These are phyloP conservation scores for Fusarium buxicola DNA, from an alignment of 2,329 filamentous ascomycete genomes.

Conservation along the genomic window DNA sequence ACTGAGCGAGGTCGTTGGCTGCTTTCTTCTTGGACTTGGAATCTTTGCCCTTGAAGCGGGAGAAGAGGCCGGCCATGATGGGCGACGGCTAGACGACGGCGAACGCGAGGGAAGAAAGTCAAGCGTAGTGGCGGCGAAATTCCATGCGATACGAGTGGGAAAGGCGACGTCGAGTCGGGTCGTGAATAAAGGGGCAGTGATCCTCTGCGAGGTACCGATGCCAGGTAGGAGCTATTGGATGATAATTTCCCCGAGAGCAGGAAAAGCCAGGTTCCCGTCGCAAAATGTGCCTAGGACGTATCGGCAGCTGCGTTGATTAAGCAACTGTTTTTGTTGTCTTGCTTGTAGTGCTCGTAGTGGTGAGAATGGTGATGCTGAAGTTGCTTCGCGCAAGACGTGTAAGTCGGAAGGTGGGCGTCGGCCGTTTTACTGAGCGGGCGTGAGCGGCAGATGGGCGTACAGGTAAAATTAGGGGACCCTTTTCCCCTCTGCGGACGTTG, in stretches of 20 bases:
- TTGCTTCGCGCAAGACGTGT: conserved; percentile 30
- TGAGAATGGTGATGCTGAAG: conserved; percentile 23
- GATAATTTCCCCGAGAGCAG: conserved; percentile 32
- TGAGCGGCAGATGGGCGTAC: conserved; percentile 38
- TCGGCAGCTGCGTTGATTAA: conserved; percentile 1
- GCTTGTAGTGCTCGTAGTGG: conserved; percentile 2
- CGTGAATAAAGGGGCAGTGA: conserved; percentile 36
- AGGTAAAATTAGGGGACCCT: conserved; percentile 40
- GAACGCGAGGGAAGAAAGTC: conserved; percentile 16
- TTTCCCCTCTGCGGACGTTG: conserved; percentile 30
- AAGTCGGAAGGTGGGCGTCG: conserved; percentile 41
- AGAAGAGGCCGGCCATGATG: conserved; percentile 69
- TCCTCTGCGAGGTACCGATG: conserved; percentile 8
- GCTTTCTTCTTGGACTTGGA: conserved; percentile 75
- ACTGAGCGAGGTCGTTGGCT: conserved; percentile 61
- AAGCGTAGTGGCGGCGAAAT: conserved; percentile 16
- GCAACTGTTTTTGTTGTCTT: conserved; percentile 11
- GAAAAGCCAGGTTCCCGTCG: conserved; percentile 28
- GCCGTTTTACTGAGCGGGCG: conserved; percentile 33
- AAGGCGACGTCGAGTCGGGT: conserved; percentile 28
- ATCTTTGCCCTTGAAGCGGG: conserved; percentile 81
- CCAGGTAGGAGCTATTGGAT: conserved; percentile 13
- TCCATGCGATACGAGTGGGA: conserved; percentile 27
- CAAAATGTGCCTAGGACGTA: conserved; percentile 20
- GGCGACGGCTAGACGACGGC: conserved; percentile 22